phyloP scores from a whole-genome alignment of 2,329 filamentous ascomycete genomes.

The Phyllosticta capitalensis region DNA sequence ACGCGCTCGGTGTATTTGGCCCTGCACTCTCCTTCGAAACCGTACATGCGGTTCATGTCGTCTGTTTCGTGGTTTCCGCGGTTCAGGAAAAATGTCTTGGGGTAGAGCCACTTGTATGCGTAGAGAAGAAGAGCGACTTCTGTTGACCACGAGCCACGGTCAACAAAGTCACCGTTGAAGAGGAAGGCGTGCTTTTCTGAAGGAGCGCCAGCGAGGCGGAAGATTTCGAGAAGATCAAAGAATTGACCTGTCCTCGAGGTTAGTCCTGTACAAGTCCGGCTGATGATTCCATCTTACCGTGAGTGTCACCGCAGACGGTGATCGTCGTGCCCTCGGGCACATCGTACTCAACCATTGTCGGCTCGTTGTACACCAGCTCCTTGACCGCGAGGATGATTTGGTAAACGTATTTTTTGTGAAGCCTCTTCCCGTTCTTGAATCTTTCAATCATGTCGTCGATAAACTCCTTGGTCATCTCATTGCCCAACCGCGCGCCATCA shows the following conservation, averaged over 20 bases:
- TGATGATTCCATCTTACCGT: conserved; percentile 51
- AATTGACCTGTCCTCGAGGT: conserved; percentile 63
- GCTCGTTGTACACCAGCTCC: conserved; percentile 81
- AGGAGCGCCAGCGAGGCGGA: conserved; percentile 80
- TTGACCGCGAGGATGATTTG: conserved; percentile 88
- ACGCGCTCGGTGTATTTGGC: conserved; percentile 94
- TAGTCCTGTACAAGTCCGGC: conserved; percentile 11
- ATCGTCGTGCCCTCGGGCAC: conserved; percentile 68
- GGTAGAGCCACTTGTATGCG: conserved; percentile 92
- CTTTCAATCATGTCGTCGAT: conserved; percentile 94
- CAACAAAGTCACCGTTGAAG: conserved; percentile 98
- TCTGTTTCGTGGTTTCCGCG: conserved; percentile 98
- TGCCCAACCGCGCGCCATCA: conserved; percentile 64
- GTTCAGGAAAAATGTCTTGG: conserved; percentile 85
- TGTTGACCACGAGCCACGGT: conserved; percentile 95
- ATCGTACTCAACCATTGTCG: conserved; percentile 92
- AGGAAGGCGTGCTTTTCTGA: conserved; percentile 83
- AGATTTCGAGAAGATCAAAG: conserved; percentile 94
- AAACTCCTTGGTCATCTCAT: conserved; percentile 91
- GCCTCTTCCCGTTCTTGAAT: conserved; percentile 92
- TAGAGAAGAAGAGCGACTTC: conserved; percentile 91
- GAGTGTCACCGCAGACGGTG: conserved; percentile 95
- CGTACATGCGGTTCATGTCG: conserved; percentile 98
- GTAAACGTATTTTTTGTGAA: conserved; percentile 94
- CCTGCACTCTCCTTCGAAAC: conserved; percentile 96